Evolutionary conservation across 1,139 yeast genomes (phyloP), one percentile per base, ranked within the genome.

Genomic region (Yamadazyma spencermartinsiae): DNA sequence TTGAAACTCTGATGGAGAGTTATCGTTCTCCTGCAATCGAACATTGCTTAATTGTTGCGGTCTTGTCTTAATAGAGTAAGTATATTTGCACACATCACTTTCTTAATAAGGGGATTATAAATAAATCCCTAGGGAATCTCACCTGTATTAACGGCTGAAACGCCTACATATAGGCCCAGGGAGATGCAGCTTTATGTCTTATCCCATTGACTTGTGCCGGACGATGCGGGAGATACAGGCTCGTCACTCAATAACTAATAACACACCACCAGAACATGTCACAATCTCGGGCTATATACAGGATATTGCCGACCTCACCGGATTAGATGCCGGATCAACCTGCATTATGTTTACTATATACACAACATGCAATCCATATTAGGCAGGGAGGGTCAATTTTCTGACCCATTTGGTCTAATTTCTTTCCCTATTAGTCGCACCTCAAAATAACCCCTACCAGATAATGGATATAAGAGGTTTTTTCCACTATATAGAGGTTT

Each of bases 371-470:
- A 11, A 10, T 5, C 26, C n/a, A 10, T 8, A 23, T 23, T 7
- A 11, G 12, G 26, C 7, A 7, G n/a, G 12, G 8, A 11, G 7
- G 26, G 26, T 23, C 12, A 12, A 11, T 12, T 11, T 4, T 23
- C n/a, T 23, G 12, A 5, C 26, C 20, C 31, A 16, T 16, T 28
- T 28, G 17, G 31, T 28, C 6, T 12, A 28, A 7, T 28, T 28
- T 28, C 17, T 16, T 28, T 28, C 31, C 31, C 20, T 6, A 14
- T 28, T 28, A 28, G 31, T 15, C 31, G 12, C 15, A 20, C 8
- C 20, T 16, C 19, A 10, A 28, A 28, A 28, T 28, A 28, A 16
- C 31, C 20, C 31, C 16, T 14, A 16, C 31, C n/a, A 16, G 26
- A 23, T 23, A 23, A 23, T 23, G n/a, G 26, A 23, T 10, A 23